Evolutionary conservation across 257 asterid genomes (phyloP).

Genomic region (Eucommia ulmoides): DNA sequence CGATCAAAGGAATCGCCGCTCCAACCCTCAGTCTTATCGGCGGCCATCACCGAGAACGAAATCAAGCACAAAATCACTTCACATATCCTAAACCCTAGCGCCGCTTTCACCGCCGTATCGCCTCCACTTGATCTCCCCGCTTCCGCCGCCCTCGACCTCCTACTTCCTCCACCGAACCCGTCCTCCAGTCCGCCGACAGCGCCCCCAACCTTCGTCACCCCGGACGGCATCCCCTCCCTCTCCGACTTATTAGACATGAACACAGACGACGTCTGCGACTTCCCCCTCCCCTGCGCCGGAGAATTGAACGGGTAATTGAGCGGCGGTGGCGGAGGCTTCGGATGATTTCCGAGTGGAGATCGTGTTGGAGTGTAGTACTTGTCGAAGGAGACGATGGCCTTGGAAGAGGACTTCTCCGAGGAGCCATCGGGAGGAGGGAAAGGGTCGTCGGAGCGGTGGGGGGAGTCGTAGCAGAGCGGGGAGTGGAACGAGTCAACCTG

Average conservation of each 20-base stretch:
- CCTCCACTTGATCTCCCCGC: constrained; percentile 20
- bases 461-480: constrained; percentile 64
- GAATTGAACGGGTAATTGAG: constrained; percentile 16
- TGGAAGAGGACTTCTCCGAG: constrained; percentile 15
- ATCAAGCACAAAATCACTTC: constrained; percentile 46
- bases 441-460: constrained; percentile 59
- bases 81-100: constrained; percentile 46
- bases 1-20: constrained; percentile 77
- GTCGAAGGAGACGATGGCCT: constrained; percentile 34
- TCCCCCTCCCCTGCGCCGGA: constrained; percentile 9
- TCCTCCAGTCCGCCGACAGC: constrained; percentile 28
- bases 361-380: constrained; percentile 28
- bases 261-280: constrained; percentile 15
- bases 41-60: constrained; percentile 76
- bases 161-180: constrained; percentile 23
- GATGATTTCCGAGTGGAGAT: no score
- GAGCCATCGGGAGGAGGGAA: constrained; percentile 15
- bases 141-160: constrained; percentile 33
- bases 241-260: constrained; percentile 24
- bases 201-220: constrained; percentile 31
- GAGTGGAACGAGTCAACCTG: constrained; percentile 70
- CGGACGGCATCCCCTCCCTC: constrained; percentile 29
- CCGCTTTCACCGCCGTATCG: constrained; percentile 22
- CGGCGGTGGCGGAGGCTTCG: constrained; percentile 2
- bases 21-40: constrained; percentile 77